phyloP scores from a whole-genome alignment of 768 basidiomycete genomes.

The Cantharellus cinnabarinus region DNA sequence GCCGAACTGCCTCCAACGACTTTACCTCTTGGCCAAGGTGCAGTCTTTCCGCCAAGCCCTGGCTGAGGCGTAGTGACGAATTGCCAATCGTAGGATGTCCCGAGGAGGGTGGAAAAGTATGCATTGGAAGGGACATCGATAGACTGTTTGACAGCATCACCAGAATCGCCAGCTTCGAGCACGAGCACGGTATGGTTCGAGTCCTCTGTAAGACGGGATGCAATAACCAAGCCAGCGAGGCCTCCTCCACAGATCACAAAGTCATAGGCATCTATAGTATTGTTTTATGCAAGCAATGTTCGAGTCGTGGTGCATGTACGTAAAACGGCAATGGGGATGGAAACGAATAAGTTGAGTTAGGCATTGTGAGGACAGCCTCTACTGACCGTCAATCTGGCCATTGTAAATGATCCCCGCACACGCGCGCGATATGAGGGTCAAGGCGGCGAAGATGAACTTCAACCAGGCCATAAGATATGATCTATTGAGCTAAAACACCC shows the following conservation, averaged over 20 bases:
- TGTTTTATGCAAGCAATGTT: no score
- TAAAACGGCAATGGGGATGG: no score
- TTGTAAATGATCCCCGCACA: no score
- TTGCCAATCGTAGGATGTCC: background rate
- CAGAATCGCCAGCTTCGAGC: conserved; percentile 6
- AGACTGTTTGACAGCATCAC: background rate
- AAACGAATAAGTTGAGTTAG: no score
- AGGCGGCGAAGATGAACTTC: no score
- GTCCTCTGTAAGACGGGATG: conserved; percentile 6
- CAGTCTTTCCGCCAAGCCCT: background rate
- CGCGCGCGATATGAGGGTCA: no score
- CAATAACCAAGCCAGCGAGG: conserved; percentile 6
- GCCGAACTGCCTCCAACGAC: conserved; percentile 50
- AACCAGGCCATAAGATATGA: no score
- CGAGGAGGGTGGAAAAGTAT: background rate
- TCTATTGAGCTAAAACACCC: no score
- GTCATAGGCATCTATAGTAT: no score
- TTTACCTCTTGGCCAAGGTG: conserved; percentile 24
- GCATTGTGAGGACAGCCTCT: no score
- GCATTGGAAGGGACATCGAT: background rate
- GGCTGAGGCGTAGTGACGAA: background rate
- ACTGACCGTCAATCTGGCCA: no score
- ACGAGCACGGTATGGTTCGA: conserved; percentile 5
- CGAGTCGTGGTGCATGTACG: no score
- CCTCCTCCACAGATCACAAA: background rate